Evolutionary conservation across 2,329 filamentous ascomycete genomes (phyloP).

Genomic region (Colletotrichum trifolii): DNA sequence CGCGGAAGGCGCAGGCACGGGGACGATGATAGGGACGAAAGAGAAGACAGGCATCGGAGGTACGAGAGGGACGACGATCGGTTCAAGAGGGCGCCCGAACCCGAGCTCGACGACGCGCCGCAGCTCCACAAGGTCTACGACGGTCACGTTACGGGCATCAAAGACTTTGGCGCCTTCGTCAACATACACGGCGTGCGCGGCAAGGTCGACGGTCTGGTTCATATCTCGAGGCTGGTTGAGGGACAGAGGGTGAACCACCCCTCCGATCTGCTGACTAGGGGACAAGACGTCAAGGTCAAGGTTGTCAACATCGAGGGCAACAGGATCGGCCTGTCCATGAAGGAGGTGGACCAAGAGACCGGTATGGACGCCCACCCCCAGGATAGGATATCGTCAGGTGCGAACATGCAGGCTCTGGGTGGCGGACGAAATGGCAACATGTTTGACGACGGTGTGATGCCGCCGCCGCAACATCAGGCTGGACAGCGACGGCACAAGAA

Average conservation of each 20-base stretch:
- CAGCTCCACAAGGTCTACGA: slow-evolving; percentile 89
- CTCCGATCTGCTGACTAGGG: slow-evolving; percentile 83
- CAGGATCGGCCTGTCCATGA: slow-evolving; percentile 92
- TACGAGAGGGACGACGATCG: slow-evolving; percentile 65
- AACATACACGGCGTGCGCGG: slow-evolving; percentile 88
- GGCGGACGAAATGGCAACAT: slow-evolving; percentile 65
- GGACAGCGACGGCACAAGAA: slow-evolving; percentile 76
- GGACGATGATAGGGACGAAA: slow-evolving; percentile 68
- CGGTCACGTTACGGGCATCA: slow-evolving; percentile 89
- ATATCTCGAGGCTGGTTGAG: slow-evolving; percentile 88
- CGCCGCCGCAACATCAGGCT: slow-evolving; percentile 48
- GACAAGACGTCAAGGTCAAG: slow-evolving; percentile 92
- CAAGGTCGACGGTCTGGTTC: slow-evolving; percentile 92
- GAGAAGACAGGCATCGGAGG: slow-evolving; percentile 45
- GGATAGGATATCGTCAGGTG: slow-evolving; percentile 83
- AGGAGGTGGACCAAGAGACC: slow-evolving; percentile 91
- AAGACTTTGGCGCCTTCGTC: slow-evolving; percentile 96
- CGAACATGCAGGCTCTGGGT: slow-evolving; percentile 86
- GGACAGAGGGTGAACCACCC: slow-evolving; percentile 91
- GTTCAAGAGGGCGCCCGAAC: slow-evolving; percentile 73
- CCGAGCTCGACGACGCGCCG: slow-evolving; percentile 84
- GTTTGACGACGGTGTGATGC: slow-evolving; percentile 67
- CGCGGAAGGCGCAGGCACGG: slow-evolving; percentile 54
- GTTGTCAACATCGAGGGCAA: slow-evolving; percentile 86
- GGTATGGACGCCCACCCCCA: slow-evolving; percentile 86